Base-by-base conservation (phyloP, 176 grass and related monocot species). In the Saccharum officinarum region DNA sequence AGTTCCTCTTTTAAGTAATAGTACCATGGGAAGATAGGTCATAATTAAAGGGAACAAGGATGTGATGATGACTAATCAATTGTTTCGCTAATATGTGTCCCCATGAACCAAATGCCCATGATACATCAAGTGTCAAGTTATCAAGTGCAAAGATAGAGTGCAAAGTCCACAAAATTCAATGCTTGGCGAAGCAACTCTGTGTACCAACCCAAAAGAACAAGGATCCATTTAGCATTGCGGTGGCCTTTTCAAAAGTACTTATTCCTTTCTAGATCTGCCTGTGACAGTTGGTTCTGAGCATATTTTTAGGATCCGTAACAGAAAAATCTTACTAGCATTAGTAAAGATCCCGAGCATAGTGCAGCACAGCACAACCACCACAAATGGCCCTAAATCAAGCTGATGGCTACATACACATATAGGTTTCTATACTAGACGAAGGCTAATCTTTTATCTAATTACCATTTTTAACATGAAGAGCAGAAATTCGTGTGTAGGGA, bases 81-180 rank as follows among this genome's bases (percentile, higher is more conserved):
- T 34, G 9, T 31, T 30, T 49, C 3, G 6, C 61, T n/a, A 67
- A 61, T 9, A 80, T 80, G 60, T 47, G 16, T 8, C 17, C 17
- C 26, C 25, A 80, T 33, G 26, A 80, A 47, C 40, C 39, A 33
- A 64, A 67, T 67, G 26, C 8, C 41, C 26, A 6, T 44, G 39
- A 64, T 46, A 65, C 15, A 66, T 66, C 2, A 8, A 64, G 11
- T 44, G 30, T 62, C 39, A 65, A 79, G 30, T 26, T 64, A 25
- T 44, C 59, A 64, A 65, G 8, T 16, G 25, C 59, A 25, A 63
- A 62, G 76, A 64, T 64, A 25, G 54, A 62, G n/a, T 44, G 7
- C 6, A 63, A 78, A 78, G 38, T 78, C 76, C 38, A n/a, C 57
- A 41, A 44, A 63, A 63, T 16, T 78, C 22, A 63, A 44, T 64